phyloP scores from a whole-genome alignment of 345 rosid species.

The Cardamine occulta region DNA sequence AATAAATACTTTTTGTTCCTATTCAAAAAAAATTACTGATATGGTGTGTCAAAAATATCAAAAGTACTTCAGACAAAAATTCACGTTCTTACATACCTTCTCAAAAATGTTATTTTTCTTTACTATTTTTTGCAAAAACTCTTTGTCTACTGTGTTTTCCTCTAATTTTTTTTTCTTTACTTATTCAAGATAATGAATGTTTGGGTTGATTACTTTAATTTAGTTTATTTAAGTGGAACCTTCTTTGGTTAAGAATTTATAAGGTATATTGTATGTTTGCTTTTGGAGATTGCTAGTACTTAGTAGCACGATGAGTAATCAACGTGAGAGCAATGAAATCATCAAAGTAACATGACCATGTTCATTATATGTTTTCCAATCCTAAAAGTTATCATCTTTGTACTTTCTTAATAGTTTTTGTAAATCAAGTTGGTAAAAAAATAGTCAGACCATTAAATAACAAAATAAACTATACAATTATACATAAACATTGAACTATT shows the following conservation, averaged over 20 bases:
- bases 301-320: conserved; percentile 45
- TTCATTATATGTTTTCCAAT: conserved; percentile 36
- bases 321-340: conserved; percentile 40
- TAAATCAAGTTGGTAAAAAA: conserved; percentile 26
- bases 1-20: background rate
- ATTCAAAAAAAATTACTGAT: background rate
- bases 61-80: background rate
- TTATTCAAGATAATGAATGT: background rate
- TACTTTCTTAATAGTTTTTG: conserved; percentile 39
- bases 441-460: conserved; percentile 29
- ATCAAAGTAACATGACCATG: conserved; percentile 48
- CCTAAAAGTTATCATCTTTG: conserved; percentile 34
- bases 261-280: conserved; percentile 25
- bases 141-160: background rate
- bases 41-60: background rate
- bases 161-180: too few species aligned
- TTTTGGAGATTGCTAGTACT: conserved; percentile 42
- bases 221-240: conserved; percentile 40
- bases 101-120: background rate
- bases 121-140: background rate
- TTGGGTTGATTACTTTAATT: conserved; percentile 30
- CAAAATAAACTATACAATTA: conserved; percentile 16
- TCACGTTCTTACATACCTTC: background rate
- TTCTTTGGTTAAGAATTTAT: conserved; percentile 30
- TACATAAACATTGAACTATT: background rate